Percentiles rank a stretch among this genome's conserved stretches.
Evolutionary conservation across 768 basidiomycete genomes (phyloP).

Genomic region (Clitopilus hobsonii): DNA sequence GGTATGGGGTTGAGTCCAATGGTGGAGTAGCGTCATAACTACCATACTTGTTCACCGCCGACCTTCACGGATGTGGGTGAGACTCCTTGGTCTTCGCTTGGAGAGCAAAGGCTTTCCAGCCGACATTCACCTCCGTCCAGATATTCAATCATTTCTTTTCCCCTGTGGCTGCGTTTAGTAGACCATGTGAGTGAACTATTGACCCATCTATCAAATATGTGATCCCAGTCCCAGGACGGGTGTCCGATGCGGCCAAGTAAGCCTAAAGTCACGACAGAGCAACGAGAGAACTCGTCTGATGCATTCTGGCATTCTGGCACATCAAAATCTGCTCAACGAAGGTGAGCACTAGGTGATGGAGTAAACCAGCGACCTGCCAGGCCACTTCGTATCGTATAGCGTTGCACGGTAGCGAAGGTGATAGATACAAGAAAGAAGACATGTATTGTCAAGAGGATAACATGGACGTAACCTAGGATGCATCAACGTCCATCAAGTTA

Average conservation of each 20-base stretch:
- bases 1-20: too few species aligned
- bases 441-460: not conserved
- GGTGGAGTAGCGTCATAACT: too few species aligned
- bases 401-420: not conserved
- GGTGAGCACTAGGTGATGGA: too few species aligned
- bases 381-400: too few species aligned
- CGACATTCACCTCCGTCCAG: not conserved
- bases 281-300: too few species aligned
- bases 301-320: too few species aligned
- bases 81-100: not conserved
- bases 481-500: conserved; percentile 29
- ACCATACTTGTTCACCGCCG: not conserved
- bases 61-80: not conserved
- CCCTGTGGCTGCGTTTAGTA: not conserved
- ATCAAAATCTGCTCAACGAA: too few species aligned
- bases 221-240: not conserved
- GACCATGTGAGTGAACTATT: not conserved
- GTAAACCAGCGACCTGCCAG: too few species aligned
- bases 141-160: not conserved
- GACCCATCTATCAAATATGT: not conserved
- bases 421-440: not conserved
- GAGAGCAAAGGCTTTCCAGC: not conserved
- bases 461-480: not conserved
- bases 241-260: not conserved
- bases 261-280: too few species aligned